Evolutionary conservation across 805 yeast genomes (phyloP).

Genomic region (Alloascoidea africana): DNA sequence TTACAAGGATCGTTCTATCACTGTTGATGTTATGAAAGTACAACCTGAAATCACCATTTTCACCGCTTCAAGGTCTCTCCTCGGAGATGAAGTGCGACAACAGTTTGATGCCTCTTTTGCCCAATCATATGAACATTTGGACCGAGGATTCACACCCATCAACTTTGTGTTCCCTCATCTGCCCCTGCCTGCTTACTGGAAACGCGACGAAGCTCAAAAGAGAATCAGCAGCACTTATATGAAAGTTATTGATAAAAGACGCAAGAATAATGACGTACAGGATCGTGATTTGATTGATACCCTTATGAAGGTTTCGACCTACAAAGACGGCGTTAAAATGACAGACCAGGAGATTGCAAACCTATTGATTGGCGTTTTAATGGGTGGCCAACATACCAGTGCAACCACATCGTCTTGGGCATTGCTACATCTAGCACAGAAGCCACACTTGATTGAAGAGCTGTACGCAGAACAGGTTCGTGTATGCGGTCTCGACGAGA

Average conservation of each 20-base stretch:
- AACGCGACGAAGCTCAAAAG: constrained; percentile 78
- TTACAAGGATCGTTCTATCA: constrained; percentile 18
- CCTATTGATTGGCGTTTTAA: constrained; percentile 82
- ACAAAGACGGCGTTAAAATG: constrained; percentile 90
- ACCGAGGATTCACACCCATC: constrained; percentile 91
- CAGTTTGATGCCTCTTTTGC: constrained; percentile 78
- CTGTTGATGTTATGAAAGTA: constrained; percentile 44
- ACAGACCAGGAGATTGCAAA: constrained; percentile 92
- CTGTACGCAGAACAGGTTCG: constrained; percentile 57
- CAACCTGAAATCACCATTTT: constrained; percentile 94
- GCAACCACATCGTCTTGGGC: constrained; percentile 96
- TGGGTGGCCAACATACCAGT: constrained; percentile 99
- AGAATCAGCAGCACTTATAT: constrained; percentile 70
- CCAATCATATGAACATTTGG: constrained; percentile 73
- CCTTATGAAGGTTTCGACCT: constrained; percentile 65
- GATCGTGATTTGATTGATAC: constrained; percentile 85
- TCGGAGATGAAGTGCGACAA: constrained; percentile 84
- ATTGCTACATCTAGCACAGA: constrained; percentile 76
- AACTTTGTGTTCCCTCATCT: constrained; percentile 92
- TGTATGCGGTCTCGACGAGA: constrained; percentile 28
- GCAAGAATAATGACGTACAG: constrained; percentile 59
- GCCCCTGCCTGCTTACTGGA: constrained; percentile 75
- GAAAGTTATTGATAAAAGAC: constrained; percentile 61
- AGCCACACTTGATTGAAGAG: constrained; percentile 74
- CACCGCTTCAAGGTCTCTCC: constrained; percentile 84